A percentile compares a stretch with the other conserved stretches of the same genome.
Conservation (phyloP, 2,329 filamentous ascomycete genomes). For the Exophiala dermatitidis region DNA sequence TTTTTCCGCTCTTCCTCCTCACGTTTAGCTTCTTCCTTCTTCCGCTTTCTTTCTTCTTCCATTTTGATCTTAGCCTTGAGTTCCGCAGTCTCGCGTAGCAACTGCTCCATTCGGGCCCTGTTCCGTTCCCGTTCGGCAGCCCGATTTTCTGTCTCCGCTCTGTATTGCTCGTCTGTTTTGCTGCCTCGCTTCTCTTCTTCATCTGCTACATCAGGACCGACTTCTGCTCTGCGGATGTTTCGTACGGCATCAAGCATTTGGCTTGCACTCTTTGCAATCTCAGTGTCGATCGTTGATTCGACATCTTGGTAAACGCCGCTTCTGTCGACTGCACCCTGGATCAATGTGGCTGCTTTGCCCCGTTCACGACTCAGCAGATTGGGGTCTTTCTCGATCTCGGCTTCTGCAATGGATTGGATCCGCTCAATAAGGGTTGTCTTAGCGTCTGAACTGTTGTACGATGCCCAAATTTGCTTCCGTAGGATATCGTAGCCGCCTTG, state of each 20-base stretch:
- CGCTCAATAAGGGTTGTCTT: slow-evolving; percentile 47
- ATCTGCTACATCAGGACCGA: slow-evolving; percentile 49
- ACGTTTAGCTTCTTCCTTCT: slow-evolving; percentile 35
- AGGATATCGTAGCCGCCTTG: slow-evolving; percentile 58
- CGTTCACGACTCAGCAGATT: slow-evolving; percentile 55
- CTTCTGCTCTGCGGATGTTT: slow-evolving; percentile 50
- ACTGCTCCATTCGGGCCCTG: slow-evolving; percentile 40
- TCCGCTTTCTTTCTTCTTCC: slow-evolving; percentile 35
- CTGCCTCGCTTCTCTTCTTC: slow-evolving; percentile 50
- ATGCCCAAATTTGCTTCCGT: slow-evolving; percentile 54
- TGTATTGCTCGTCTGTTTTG: slow-evolving; percentile 56
- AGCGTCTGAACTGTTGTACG: slow-evolving; percentile 49
- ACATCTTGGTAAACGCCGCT: slow-evolving; percentile 56
- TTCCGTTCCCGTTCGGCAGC: slow-evolving; percentile 45
- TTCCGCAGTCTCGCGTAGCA: slow-evolving; percentile 45
- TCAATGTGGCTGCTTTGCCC: slow-evolving; percentile 54
- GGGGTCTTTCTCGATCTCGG: slow-evolving; percentile 56
- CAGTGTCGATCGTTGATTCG: slow-evolving; percentile 47
- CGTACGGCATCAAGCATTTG: slow-evolving; percentile 49
- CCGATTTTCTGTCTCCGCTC: slow-evolving; percentile 46
- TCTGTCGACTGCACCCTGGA: slow-evolving; percentile 58
- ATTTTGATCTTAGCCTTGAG: slow-evolving; percentile 41
- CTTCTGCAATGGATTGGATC: slow-evolving; percentile 50
- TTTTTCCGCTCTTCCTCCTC: slow-evolving; percentile 40
- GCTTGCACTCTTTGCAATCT: slow-evolving; percentile 49